Conservation (phyloP, 2,329 filamentous ascomycete genomes). For the Cryoendolithus antarcticus region DNA sequence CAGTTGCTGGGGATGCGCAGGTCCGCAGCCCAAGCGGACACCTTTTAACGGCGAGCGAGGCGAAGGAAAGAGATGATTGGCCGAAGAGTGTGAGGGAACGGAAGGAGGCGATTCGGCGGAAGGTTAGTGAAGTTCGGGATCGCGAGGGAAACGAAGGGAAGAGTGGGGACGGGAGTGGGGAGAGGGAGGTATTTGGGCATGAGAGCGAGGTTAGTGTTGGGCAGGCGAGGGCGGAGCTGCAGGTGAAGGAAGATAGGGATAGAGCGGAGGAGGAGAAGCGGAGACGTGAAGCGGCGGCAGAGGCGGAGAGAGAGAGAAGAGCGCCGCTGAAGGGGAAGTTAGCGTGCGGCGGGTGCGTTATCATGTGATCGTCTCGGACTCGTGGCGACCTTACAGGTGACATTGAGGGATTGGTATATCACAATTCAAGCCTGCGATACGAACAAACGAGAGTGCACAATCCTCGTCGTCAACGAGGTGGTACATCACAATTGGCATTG, state of each 20-base stretch:
- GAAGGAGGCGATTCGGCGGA: constrained; percentile 19
- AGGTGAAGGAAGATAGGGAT: background rate
- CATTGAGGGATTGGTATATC: no score
- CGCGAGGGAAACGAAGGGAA: no score
- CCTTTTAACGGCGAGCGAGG: constrained; percentile 15
- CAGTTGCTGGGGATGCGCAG: constrained; percentile 11
- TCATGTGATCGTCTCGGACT: no score
- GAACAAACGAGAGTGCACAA: no score
- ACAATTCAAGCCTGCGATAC: no score
- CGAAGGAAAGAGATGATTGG: constrained; percentile 16
- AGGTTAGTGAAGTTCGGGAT: background rate
- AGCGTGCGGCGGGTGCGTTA: no score
- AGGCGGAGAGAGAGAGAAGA: background rate
- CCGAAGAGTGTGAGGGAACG: constrained; percentile 25
- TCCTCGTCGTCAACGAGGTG: no score
- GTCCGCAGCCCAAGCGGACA: constrained; percentile 22
- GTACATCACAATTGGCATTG: no score
- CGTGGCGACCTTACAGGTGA: no score
- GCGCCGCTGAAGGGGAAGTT: no score
- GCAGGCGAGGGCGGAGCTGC: background rate
- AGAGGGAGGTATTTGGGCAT: background rate
- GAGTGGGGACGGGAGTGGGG: no score
- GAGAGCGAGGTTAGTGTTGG: constrained; percentile 1
- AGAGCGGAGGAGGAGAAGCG: background rate
- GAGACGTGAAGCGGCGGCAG: background rate